Evolutionary conservation across 176 grass and related monocot species (phyloP).

Genomic region (Stipa capillata): DNA sequence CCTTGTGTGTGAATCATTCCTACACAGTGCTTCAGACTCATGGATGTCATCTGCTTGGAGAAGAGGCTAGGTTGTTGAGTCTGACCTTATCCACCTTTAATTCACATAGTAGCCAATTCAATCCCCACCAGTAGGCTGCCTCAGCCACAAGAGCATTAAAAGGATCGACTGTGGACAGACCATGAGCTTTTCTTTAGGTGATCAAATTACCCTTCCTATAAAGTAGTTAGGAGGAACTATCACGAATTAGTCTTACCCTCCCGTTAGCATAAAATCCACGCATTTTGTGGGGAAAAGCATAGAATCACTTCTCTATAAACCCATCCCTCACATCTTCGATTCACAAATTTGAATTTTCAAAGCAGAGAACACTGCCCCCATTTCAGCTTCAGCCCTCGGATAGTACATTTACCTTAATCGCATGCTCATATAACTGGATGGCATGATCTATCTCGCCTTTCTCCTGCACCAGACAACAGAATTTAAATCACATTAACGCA

Average conservation of each 20-base stretch:
- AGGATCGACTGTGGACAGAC: neutral
- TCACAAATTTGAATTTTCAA: neutral
- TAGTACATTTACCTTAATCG: conserved; percentile 45
- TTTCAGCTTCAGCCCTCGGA: neutral
- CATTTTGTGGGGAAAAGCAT: neutral
- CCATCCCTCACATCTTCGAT: neutral
- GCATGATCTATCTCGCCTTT: conserved; percentile 49
- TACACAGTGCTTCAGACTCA: neutral
- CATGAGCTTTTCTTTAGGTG: neutral
- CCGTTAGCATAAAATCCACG: neutral
- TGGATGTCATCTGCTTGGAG: neutral
- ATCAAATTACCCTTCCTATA: neutral
- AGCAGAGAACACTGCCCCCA: neutral
- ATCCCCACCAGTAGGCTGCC: neutral
- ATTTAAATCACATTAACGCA: neutral
- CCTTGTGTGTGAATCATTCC: neutral
- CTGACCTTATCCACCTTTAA: neutral
- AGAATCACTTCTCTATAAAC: neutral
- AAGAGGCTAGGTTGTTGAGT: neutral
- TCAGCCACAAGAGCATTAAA: neutral
- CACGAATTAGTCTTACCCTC: neutral
- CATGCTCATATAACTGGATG: conserved; percentile 52
- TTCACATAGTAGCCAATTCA: neutral
- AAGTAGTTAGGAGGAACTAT: neutral
- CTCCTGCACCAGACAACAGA: conserved; percentile 33